Evolutionary conservation across 495 filamentous ascomycete species (phyloP).

Genomic region (Extremus antarcticus): DNA sequence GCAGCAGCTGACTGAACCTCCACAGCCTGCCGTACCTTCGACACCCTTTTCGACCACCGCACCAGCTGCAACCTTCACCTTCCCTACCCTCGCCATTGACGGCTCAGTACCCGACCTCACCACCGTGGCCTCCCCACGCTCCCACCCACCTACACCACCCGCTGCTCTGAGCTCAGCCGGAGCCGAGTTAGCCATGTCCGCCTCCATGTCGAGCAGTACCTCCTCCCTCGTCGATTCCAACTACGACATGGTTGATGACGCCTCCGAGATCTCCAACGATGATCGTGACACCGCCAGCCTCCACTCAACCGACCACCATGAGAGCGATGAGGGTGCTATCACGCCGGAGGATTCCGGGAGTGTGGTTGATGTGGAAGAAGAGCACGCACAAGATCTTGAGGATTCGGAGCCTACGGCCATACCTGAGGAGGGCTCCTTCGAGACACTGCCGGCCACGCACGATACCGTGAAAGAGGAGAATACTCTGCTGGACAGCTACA

Average conservation of each 20-base stretch:
- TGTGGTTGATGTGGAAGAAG: conserved; percentile 1
- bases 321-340: conserved; percentile 1
- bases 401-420: not conserved
- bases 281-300: conserved; percentile 16
- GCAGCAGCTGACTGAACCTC: not conserved
- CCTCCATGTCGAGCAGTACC: not conserved
- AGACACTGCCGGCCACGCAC: not conserved
- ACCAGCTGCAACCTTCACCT: conserved; percentile 7
- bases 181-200: not conserved
- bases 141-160: conserved; percentile 5
- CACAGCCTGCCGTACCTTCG: not conserved
- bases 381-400: not conserved
- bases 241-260: conserved; percentile 21
- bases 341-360: conserved; percentile 4
- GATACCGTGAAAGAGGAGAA: not conserved
- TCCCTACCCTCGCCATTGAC: conserved; percentile 12
- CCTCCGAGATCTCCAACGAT: conserved; percentile 15
- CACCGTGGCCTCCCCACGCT: not conserved
- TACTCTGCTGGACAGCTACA: conserved; percentile 2
- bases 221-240: conserved; percentile 7
- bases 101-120: conserved; percentile 11
- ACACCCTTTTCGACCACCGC: not conserved
- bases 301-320: not conserved
- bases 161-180: conserved; percentile 14
- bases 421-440: not conserved